Evolutionary conservation across 306 rosid genomes (phyloP).

Genomic region (Luffa aegyptiaca): DNA sequence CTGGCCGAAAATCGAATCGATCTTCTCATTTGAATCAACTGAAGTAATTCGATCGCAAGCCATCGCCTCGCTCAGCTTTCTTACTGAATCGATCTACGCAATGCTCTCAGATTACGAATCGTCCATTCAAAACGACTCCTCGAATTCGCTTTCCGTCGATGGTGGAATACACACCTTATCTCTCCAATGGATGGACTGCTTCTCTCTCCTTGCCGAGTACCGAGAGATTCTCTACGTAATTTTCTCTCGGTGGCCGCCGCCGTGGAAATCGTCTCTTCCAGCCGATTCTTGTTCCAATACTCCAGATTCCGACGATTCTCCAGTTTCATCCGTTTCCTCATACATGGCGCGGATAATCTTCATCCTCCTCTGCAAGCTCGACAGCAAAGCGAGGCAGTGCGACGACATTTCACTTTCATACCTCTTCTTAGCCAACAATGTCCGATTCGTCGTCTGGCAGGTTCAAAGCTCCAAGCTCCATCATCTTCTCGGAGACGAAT

Average conservation of each 20-base stretch:
- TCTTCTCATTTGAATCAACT: constrained; percentile 42
- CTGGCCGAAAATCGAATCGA: constrained; percentile 51
- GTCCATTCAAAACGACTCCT: constrained; percentile 34
- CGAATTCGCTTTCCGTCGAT: constrained; percentile 14
- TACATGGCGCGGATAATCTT: constrained; percentile 44
- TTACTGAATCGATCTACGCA: constrained; percentile 25
- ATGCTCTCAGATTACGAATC: constrained; percentile 35
- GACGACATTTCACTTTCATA: constrained; percentile 42
- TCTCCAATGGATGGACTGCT: constrained; percentile 25
- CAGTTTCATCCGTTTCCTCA: constrained; percentile 13
- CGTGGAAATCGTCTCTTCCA: constrained; percentile 14
- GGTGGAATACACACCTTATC: constrained; percentile 43
- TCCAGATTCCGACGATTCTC: constrained; percentile 16
- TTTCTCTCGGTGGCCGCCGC: constrained; percentile 21
- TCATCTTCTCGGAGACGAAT: constrained; percentile 49
- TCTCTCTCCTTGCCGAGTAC: constrained; percentile 49
- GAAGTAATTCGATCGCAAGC: constrained; percentile 30
- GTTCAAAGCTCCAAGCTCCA: constrained; percentile 42
- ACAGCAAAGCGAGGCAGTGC: constrained; percentile 41
- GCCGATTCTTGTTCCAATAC: constrained; percentile 24
- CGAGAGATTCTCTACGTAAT: constrained; percentile 31
- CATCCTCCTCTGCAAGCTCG: constrained; percentile 60
- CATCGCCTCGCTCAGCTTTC: constrained; percentile 20
- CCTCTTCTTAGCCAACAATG: constrained; percentile 55
- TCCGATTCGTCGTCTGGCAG: constrained; percentile 33